Evolutionary conservation across 768 basidiomycete species (phyloP).

Genomic region (Postia placenta): DNA sequence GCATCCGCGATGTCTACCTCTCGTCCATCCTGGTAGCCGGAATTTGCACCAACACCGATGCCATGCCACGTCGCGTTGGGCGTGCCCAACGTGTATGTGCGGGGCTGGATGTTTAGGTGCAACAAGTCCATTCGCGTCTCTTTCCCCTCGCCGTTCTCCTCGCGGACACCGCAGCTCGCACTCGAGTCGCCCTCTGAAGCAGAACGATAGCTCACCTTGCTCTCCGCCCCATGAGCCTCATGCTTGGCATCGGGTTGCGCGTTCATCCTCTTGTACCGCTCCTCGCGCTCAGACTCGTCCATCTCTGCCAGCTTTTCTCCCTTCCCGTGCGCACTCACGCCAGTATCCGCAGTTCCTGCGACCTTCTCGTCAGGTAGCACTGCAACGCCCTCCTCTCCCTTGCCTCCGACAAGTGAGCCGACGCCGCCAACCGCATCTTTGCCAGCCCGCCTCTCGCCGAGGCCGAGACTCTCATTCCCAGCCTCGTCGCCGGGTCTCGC

Average conservation of each 20-base stretch:
- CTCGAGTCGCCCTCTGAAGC: not conserved
- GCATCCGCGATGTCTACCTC: slow-evolving; percentile 9
- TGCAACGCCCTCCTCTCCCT: slow-evolving; percentile 41
- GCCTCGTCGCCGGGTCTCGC: not conserved
- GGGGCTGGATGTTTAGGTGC: slow-evolving; percentile 13
- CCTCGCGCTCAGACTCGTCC: not conserved
- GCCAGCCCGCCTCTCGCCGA: not conserved
- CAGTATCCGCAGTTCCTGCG: not conserved
- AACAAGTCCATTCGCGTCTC: slow-evolving; percentile 16
- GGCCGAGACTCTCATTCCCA: slow-evolving; percentile 2
- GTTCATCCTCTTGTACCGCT: slow-evolving; percentile 1
- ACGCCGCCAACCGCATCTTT: slow-evolving; percentile 29
- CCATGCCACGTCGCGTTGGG: slow-evolving; percentile 14
- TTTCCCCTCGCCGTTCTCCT: not conserved
- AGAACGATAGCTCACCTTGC: slow-evolving; percentile 10
- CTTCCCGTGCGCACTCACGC: not conserved
- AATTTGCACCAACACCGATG: slow-evolving; percentile 8
- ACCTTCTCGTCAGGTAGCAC: slow-evolving; percentile 37
- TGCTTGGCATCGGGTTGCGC: not conserved
- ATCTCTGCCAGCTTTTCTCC: slow-evolving; percentile 7
- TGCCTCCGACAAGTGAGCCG: slow-evolving; percentile 40
- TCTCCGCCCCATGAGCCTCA: slow-evolving; percentile 5
- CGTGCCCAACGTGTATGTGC: slow-evolving; percentile 17
- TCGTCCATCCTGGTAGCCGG: slow-evolving; percentile 7
- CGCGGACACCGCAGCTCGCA: not conserved